Conservation (phyloP, 164 flowering plant genomes). For the Magnolia changhungtana region DNA sequence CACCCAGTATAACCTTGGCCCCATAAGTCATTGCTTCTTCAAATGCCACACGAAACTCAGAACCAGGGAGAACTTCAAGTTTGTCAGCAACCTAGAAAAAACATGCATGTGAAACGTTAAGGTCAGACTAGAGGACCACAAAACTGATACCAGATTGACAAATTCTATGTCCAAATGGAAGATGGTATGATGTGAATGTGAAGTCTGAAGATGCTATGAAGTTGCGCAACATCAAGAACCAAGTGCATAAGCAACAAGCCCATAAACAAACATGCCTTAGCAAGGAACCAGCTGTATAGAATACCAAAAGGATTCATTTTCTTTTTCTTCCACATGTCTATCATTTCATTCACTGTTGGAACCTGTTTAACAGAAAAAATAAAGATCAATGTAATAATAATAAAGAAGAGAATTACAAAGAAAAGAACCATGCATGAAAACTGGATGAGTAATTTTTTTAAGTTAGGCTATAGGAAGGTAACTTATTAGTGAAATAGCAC, state of each 20-base stretch:
- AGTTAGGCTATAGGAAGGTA: not conserved
- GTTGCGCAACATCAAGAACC: not conserved
- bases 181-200: not conserved
- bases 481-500: not conserved
- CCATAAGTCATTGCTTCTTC: slow-evolving; percentile 91
- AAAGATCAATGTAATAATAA: not conserved
- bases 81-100: slow-evolving; percentile 60
- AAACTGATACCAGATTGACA: not conserved
- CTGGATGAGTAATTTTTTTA: not conserved
- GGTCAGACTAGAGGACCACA: not conserved
- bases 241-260: not conserved
- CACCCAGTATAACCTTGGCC: slow-evolving; percentile 92
- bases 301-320: slow-evolving; percentile 67
- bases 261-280: slow-evolving; percentile 56
- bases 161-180: not conserved
- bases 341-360: slow-evolving; percentile 81
- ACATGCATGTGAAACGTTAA: not conserved
- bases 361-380: slow-evolving; percentile 43
- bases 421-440: not conserved
- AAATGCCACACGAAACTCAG: slow-evolving; percentile 92
- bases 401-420: not conserved
- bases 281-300: slow-evolving; percentile 90
- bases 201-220: not conserved
- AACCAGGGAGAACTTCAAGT: slow-evolving; percentile 92
- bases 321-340: slow-evolving; percentile 77